Conservation (phyloP, 148 eudicot genomes). For the Limonium bicolor region DNA sequence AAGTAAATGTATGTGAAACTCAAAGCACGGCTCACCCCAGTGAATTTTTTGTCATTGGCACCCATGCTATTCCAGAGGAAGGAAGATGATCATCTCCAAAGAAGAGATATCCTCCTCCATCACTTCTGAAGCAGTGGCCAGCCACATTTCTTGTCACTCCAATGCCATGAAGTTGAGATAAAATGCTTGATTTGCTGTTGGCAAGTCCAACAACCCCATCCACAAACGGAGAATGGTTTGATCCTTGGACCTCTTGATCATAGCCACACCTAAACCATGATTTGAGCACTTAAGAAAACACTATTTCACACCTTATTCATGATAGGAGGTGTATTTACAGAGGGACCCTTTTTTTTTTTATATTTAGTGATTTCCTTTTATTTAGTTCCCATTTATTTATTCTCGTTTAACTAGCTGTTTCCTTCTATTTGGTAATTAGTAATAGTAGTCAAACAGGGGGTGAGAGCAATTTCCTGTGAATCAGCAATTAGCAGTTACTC, state of each 20-base stretch:
- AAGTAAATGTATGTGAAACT: too few species aligned
- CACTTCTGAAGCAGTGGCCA: conserved; percentile 43
- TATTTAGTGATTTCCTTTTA: neutral
- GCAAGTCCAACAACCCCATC: conserved; percentile 61
- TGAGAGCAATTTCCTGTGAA: too few species aligned
- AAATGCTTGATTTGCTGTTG: conserved; percentile 44
- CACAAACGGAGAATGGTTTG: conserved; percentile 29
- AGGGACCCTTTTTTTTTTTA: too few species aligned
- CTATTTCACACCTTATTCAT: too few species aligned
- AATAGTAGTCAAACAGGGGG: too few species aligned
- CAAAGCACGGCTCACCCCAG: conserved; percentile 27
- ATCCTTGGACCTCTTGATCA: conserved; percentile 60
- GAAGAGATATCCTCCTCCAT: conserved; percentile 45
- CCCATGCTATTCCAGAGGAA: conserved; percentile 29
- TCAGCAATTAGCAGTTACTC: too few species aligned
- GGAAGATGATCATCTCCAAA: conserved; percentile 43
- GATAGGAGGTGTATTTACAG: too few species aligned
- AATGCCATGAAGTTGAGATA: conserved; percentile 46
- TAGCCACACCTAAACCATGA: conserved; percentile 41
- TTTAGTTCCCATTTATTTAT: too few species aligned
- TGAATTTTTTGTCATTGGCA: conserved; percentile 30
- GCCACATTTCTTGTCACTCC: conserved; percentile 37
- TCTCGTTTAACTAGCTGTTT: too few species aligned
- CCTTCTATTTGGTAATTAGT: too few species aligned
- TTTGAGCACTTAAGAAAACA: neutral